These are phyloP conservation scores for Lepraria neglecta DNA, from an alignment of 495 filamentous ascomycete species.

Conservation along the genomic window DNA sequence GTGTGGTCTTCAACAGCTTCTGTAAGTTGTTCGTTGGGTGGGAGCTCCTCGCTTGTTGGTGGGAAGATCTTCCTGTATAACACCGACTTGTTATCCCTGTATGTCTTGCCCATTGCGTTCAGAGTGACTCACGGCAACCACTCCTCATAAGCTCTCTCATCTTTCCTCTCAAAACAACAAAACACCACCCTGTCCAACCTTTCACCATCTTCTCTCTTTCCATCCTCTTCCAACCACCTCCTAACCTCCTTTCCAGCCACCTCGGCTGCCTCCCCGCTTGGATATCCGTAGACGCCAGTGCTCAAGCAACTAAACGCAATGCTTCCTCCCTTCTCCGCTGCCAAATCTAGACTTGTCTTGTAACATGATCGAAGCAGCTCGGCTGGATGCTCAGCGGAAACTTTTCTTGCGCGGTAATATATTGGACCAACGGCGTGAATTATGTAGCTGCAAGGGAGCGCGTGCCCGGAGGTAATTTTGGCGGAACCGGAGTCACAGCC, in stretches of 20 bases:
- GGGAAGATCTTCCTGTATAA: constrained; percentile 35
- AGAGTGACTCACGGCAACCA: constrained; percentile 60
- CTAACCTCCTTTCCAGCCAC: constrained; percentile 64
- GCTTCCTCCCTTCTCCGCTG: constrained; percentile 55
- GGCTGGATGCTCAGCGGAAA: constrained; percentile 39
- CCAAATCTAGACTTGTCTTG: constrained; percentile 62
- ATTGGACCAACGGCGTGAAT: constrained; percentile 90
- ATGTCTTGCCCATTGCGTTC: not conserved
- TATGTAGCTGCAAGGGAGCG: constrained; percentile 66
- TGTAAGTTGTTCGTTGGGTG: constrained; percentile 13
- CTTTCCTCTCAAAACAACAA: constrained; percentile 71
- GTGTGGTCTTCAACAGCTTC: constrained; percentile 25
- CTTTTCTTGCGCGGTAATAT: constrained; percentile 43
- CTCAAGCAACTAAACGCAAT: constrained; percentile 81
- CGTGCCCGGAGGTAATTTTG: constrained; percentile 75
- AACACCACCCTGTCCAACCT: constrained; percentile 70
- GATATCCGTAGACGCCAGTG: constrained; percentile 88
- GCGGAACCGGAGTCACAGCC: constrained; percentile 75
- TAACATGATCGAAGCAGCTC: constrained; percentile 64
- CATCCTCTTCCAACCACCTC: constrained; percentile 58
- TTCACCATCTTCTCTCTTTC: constrained; percentile 31
- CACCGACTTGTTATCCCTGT: constrained; percentile 9
- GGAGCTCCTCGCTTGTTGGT: constrained; percentile 28
- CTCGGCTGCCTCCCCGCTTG: constrained; percentile 60
- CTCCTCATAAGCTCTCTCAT: constrained; percentile 63